Evolutionary conservation across 176 grass and related monocot genomes (phyloP).

Genomic region (Poa pratensis): DNA sequence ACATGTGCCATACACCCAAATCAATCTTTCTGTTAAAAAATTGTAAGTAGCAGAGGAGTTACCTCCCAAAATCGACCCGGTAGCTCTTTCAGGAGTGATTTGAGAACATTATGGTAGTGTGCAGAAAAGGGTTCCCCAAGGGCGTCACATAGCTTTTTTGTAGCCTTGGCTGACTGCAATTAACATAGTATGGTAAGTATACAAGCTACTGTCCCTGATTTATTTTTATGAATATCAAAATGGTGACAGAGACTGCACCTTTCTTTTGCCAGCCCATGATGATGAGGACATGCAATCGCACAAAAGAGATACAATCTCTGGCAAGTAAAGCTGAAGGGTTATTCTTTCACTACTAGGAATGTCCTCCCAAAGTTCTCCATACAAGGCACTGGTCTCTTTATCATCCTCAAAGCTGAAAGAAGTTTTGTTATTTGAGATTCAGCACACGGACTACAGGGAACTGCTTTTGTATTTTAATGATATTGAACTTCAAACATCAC

Average conservation of each 20-base stretch:
- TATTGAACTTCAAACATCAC: constrained; percentile 22
- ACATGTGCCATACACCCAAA: neutral
- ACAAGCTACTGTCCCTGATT: constrained; percentile 30
- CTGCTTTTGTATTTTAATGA: constrained; percentile 22
- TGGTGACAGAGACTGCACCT: constrained; percentile 56
- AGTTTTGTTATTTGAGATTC: constrained; percentile 35
- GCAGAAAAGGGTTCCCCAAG: constrained; percentile 74
- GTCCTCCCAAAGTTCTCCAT: constrained; percentile 96
- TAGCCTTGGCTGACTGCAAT: constrained; percentile 93
- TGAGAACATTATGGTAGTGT: constrained; percentile 73
- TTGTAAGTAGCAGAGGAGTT: constrained; percentile 16
- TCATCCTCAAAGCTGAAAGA: constrained; percentile 91
- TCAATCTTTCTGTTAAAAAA: neutral
- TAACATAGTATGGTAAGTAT: constrained; percentile 33
- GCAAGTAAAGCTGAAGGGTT: constrained; percentile 82
- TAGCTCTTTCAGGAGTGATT: constrained; percentile 85
- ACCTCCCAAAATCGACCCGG: constrained; percentile 97
- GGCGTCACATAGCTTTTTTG: constrained; percentile 75
- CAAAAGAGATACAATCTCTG: constrained; percentile 79
- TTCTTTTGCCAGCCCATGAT: constrained; percentile 95
- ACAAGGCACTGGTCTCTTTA: constrained; percentile 80
- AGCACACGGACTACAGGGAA: constrained; percentile 2
- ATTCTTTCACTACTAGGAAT: constrained; percentile 92
- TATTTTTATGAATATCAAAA: constrained; percentile 38
- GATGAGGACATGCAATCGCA: constrained; percentile 84